These are phyloP conservation scores for Pleurostoma richardsiae DNA, from an alignment of 2,329 filamentous ascomycete genomes.

Conservation along the genomic window DNA sequence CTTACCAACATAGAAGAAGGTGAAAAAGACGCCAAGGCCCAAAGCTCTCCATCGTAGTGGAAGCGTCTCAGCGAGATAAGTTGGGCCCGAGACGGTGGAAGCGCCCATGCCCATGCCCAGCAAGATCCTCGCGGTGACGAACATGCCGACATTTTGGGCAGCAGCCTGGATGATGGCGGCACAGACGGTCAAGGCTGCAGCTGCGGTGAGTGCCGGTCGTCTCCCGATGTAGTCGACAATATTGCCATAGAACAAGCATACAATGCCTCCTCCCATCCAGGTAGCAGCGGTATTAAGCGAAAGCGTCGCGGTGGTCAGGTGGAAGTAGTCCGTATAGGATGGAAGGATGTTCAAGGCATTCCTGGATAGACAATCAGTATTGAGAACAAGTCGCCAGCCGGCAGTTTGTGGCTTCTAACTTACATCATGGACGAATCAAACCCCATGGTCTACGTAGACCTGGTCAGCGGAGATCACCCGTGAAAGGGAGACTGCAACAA, in stretches of 20 bases:
- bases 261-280: constrained; percentile 44
- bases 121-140: constrained; percentile 38
- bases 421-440: neutral
- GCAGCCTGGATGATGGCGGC: constrained; percentile 40
- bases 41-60: constrained; percentile 36
- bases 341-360: constrained; percentile 51
- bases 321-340: constrained; percentile 50
- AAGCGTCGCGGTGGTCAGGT: constrained; percentile 43
- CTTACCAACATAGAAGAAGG: constrained; percentile 19
- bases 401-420: neutral
- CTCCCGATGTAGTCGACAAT: constrained; percentile 36
- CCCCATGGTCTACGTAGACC: neutral
- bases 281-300: constrained; percentile 49
- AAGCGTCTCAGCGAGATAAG: constrained; percentile 44
- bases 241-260: constrained; percentile 34
- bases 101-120: constrained; percentile 38
- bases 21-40: constrained; percentile 28
- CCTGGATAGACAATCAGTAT: neutral
- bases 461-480: neutral
- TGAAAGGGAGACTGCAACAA: neutral
- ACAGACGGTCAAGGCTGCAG: constrained; percentile 32
- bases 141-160: constrained; percentile 46
- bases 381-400: neutral
- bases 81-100: constrained; percentile 35
- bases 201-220: constrained; percentile 33